Conservation (phyloP, 108 stramenopile species). For the Seminavis robusta region DNA sequence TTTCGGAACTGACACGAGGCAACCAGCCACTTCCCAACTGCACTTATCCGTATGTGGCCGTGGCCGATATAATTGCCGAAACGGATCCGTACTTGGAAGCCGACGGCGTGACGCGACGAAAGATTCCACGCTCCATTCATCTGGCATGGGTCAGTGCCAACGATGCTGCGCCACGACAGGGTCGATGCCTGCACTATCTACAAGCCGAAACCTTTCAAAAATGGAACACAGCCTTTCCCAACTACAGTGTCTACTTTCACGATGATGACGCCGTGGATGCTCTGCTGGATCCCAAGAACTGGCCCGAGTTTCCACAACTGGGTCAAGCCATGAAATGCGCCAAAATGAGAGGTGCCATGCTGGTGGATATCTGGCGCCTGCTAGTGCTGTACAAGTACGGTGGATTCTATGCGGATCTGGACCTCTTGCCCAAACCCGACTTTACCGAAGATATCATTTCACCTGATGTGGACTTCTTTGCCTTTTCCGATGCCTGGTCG, state of each 20-base stretch:
- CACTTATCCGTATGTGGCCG: too few species aligned
- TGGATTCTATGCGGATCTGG: conserved; percentile 31
- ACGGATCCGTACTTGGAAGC: too few species aligned
- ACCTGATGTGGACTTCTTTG: conserved; percentile 7
- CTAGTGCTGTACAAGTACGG: conserved; percentile 27
- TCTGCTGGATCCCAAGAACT: conserved; percentile 12
- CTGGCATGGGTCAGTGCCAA: too few species aligned
- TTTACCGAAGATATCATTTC: conserved; percentile 13
- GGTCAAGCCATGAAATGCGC: conserved; percentile 15
- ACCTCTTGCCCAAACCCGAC: conserved; percentile 7
- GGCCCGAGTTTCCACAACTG: conserved; percentile 25
- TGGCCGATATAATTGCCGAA: too few species aligned
- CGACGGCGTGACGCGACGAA: too few species aligned
- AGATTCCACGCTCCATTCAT: too few species aligned
- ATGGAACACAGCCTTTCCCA: conserved; percentile 20
- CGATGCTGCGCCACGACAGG: too few species aligned
- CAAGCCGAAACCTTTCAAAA: not conserved
- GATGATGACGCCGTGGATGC: conserved; percentile 37
- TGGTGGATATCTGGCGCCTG: conserved; percentile 37
- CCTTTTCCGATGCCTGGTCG: conserved; percentile 15
- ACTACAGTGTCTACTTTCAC: conserved; percentile 31
- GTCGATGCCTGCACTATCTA: conserved; percentile 5
- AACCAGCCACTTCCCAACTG: too few species aligned
- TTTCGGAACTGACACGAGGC: too few species aligned
- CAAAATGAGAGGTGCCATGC: conserved; percentile 27